These are phyloP conservation scores for Dactylella cylindrospora DNA, from an alignment of 2,329 filamentous ascomycete genomes.

Conservation along the genomic window DNA sequence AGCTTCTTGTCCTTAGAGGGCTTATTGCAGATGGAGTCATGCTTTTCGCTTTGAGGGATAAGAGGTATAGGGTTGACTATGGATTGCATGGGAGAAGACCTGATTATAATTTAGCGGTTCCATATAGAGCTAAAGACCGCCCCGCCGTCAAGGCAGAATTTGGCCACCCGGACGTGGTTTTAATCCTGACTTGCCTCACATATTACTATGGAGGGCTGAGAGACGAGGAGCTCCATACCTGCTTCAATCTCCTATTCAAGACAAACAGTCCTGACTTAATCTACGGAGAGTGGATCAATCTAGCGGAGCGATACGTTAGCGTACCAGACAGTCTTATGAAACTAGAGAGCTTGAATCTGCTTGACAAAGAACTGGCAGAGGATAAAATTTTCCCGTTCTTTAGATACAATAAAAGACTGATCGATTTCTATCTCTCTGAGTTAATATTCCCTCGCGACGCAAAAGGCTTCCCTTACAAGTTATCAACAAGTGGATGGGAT, in stretches of 20 bases:
- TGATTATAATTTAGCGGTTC: slow-evolving; percentile 60
- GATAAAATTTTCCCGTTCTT: slow-evolving; percentile 59
- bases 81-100: no score
- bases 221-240: slow-evolving; percentile 56
- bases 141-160: slow-evolving; percentile 61
- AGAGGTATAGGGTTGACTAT: slow-evolving; percentile 67
- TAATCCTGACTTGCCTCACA: slow-evolving; percentile 60
- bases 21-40: slow-evolving; percentile 62
- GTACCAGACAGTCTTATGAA: slow-evolving; percentile 53
- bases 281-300: slow-evolving; percentile 59
- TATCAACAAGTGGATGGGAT: slow-evolving; percentile 68
- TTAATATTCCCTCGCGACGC: slow-evolving; percentile 65
- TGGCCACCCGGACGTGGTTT: slow-evolving; percentile 63
- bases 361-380: slow-evolving; percentile 52
- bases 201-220: slow-evolving; percentile 62
- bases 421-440: slow-evolving; percentile 65
- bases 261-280: slow-evolving; percentile 59
- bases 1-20: slow-evolving; percentile 59
- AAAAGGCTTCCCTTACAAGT: slow-evolving; percentile 64
- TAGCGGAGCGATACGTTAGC: slow-evolving; percentile 47
- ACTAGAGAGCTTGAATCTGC: slow-evolving; percentile 50
- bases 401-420: slow-evolving; percentile 56
- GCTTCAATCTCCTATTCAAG: slow-evolving; percentile 57
- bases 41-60: slow-evolving; percentile 58
- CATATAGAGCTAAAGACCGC: slow-evolving; percentile 63